Evolutionary conservation across 2,329 filamentous ascomycete species (phyloP).

Genomic region (Colletotrichum scovillei): DNA sequence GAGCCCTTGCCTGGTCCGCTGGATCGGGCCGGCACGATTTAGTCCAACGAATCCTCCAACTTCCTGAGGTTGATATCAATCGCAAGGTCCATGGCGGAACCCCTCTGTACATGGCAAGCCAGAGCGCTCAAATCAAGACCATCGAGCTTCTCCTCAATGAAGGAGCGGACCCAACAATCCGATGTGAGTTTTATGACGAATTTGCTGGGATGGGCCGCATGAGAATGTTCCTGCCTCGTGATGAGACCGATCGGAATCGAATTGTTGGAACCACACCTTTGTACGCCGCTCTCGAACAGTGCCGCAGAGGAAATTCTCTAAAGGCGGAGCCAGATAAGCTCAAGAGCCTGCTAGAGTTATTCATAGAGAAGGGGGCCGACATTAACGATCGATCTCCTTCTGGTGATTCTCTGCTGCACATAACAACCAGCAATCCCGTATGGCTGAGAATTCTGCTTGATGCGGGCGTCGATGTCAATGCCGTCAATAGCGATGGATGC

Average conservation of each 20-base stretch:
- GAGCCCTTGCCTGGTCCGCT: constrained; percentile 44
- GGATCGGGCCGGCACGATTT: constrained; percentile 34
- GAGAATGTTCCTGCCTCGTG: background rate
- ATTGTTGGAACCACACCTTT: background rate
- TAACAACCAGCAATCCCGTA: constrained; percentile 5
- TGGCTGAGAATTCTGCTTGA: constrained; percentile 37
- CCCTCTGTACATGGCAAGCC: constrained; percentile 10
- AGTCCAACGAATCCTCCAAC: constrained; percentile 42
- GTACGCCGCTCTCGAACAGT: background rate
- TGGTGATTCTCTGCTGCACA: constrained; percentile 39
- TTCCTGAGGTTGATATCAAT: constrained; percentile 47
- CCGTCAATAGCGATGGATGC: constrained; percentile 29
- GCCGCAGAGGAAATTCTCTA: background rate
- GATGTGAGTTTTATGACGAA: background rate
- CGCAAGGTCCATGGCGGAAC: constrained; percentile 37
- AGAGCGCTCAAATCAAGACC: background rate
- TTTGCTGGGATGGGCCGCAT: background rate
- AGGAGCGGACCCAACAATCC: constrained; percentile 37
- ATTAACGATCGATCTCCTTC: constrained; percentile 35
- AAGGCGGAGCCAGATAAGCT: background rate
- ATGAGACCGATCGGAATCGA: background rate
- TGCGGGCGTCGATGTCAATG: constrained; percentile 40
- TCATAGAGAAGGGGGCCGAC: constrained; percentile 40
- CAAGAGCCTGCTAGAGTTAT: constrained; percentile 25
- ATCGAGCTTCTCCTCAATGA: constrained; percentile 36